A percentile compares a stretch with the other conserved stretches of the same genome.
Conservation (phyloP, 2,329 filamentous ascomycete species). For the Colletotrichum eremochloae region DNA sequence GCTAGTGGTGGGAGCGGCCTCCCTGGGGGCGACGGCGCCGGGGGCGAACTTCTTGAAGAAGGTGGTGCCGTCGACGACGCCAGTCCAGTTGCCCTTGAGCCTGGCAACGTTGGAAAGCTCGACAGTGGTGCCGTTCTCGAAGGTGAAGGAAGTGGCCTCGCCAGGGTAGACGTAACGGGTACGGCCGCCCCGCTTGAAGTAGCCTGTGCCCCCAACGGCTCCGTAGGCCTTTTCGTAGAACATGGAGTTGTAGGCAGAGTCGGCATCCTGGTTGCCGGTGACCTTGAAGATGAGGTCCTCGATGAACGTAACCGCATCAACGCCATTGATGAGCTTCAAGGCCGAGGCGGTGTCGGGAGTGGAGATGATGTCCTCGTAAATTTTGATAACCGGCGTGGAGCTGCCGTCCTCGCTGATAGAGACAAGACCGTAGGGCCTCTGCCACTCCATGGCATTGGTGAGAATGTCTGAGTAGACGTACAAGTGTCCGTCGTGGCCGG, state of each 20-base stretch:
- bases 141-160: slow-evolving; percentile 51
- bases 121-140: slow-evolving; percentile 52
- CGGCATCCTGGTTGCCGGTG: slow-evolving; percentile 45
- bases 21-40: neutral
- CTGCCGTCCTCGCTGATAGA: slow-evolving; percentile 52
- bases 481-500: slow-evolving; percentile 58
- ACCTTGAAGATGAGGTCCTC: slow-evolving; percentile 41
- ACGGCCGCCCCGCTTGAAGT: slow-evolving; percentile 50
- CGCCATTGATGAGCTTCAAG: slow-evolving; percentile 47
- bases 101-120: slow-evolving; percentile 49
- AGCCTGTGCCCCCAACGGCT: slow-evolving; percentile 43
- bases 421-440: slow-evolving; percentile 54
- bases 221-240: slow-evolving; percentile 49
- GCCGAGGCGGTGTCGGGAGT: slow-evolving; percentile 44
- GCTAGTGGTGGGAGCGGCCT: no score
- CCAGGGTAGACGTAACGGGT: slow-evolving; percentile 47
- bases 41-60: slow-evolving; percentile 52
- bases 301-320: slow-evolving; percentile 45
- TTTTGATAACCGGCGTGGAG: slow-evolving; percentile 59
- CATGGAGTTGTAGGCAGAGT: slow-evolving; percentile 55
- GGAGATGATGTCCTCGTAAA: slow-evolving; percentile 54
- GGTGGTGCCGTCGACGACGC: slow-evolving; percentile 49
- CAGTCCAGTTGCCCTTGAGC: slow-evolving; percentile 48
- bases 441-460: slow-evolving; percentile 53
- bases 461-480: slow-evolving; percentile 56